These are phyloP conservation scores for Boletus patriciae DNA, from an alignment of 768 basidiomycete species.

Conservation along the genomic window DNA sequence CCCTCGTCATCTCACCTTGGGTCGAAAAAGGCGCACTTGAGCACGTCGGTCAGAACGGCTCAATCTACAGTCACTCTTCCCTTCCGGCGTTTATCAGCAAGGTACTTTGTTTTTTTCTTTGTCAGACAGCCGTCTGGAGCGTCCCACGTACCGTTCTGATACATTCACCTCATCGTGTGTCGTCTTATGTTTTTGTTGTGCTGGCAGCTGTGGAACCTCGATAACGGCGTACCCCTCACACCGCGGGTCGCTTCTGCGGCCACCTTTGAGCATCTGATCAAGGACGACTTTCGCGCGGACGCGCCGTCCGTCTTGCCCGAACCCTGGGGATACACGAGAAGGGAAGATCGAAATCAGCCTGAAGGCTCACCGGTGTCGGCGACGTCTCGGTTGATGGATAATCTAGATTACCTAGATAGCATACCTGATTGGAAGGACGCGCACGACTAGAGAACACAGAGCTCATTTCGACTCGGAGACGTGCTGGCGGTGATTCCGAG, in stretches of 20 bases:
- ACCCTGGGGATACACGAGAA: slow-evolving; percentile 19
- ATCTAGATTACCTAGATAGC: not conserved
- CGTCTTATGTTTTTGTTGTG: not conserved
- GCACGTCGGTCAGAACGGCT: slow-evolving; percentile 2
- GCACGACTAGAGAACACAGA: not conserved
- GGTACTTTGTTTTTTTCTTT: not conserved
- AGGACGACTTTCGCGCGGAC: slow-evolving; percentile 20
- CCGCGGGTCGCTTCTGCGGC: slow-evolving; percentile 21
- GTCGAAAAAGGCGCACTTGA: slow-evolving; percentile 22
- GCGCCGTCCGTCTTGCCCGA: slow-evolving; percentile 14
- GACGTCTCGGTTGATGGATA: not conserved
- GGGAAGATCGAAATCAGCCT: not conserved
- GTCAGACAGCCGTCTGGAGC: not conserved
- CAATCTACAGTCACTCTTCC: slow-evolving; percentile 24
- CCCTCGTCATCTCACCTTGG: slow-evolving; percentile 27
- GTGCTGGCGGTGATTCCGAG: not conserved
- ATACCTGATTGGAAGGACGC: not conserved
- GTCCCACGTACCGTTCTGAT: not conserved
- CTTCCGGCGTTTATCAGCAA: slow-evolving; percentile 24
- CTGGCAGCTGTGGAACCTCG: slow-evolving; percentile 27
- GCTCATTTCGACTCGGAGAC: not conserved
- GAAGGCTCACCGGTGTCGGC: no score
- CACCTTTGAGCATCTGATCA: slow-evolving; percentile 27
- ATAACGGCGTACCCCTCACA: slow-evolving; percentile 21
- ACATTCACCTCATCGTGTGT: not conserved